phyloP scores from a whole-genome alignment of 2,329 filamentous ascomycete species.

The Lecanicillium sp. region DNA sequence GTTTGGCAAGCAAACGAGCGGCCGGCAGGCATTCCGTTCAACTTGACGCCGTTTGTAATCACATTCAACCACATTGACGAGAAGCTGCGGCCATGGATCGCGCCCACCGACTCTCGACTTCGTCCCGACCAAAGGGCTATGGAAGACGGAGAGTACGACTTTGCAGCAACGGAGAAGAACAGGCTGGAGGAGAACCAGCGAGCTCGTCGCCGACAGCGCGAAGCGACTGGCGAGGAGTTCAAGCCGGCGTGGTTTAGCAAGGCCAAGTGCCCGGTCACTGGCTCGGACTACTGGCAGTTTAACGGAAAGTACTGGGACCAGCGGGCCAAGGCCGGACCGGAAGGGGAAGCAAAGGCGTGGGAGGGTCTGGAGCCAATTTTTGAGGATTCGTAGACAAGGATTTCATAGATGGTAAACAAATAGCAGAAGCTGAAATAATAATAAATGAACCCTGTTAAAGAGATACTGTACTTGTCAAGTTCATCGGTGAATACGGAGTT shows the following conservation, averaged over 20 bases:
- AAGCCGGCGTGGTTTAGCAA: slow-evolving; percentile 77
- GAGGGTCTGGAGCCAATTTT: slow-evolving; percentile 71
- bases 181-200: slow-evolving; percentile 88
- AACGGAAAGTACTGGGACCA: slow-evolving; percentile 82
- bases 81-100: slow-evolving; percentile 65
- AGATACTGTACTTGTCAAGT: too few relatives aligned
- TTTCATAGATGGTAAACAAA: slow-evolving; percentile 1
- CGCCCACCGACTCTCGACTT: slow-evolving; percentile 89
- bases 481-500: background rate
- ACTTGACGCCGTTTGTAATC: slow-evolving; percentile 90
- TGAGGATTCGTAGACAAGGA: slow-evolving; percentile 20
- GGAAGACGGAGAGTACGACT: slow-evolving; percentile 96
- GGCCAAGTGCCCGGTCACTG: slow-evolving; percentile 65
- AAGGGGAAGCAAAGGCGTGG: slow-evolving; percentile 54
- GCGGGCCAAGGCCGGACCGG: slow-evolving; percentile 54
- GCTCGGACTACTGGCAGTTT: slow-evolving; percentile 85
- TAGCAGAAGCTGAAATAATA: slow-evolving; percentile 4
- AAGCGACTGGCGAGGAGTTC: slow-evolving; percentile 74
- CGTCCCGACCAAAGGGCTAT: slow-evolving; percentile 93
- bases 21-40: slow-evolving; percentile 84
- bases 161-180: slow-evolving; percentile 90
- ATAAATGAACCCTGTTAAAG: too few relatives aligned
- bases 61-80: slow-evolving; percentile 90
- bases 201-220: slow-evolving; percentile 61
- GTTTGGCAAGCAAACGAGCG: slow-evolving; percentile 86